Conservation (phyloP, 2,329 filamentous ascomycete species). For the Arthrobotrys entomopaga region DNA sequence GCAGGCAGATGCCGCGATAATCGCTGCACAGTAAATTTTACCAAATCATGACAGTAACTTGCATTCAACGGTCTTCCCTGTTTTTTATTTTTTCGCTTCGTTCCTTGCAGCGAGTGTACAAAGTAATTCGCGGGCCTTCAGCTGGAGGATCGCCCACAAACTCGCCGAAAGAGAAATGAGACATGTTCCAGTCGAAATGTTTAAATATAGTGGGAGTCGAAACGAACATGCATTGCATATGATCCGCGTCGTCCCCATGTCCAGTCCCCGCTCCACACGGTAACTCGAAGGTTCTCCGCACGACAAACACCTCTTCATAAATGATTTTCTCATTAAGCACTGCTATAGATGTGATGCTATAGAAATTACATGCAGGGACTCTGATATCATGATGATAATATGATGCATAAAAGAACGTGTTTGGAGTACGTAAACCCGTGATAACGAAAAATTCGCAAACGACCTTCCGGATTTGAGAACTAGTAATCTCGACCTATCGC, state of each 20-base stretch:
- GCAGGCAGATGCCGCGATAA: conserved; percentile 1
- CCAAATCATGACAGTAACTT: conserved; percentile 4
- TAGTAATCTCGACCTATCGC: neutral
- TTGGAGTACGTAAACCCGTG: conserved; percentile 15
- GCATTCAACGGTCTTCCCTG: conserved; percentile 3
- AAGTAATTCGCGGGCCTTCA: no score
- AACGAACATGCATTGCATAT: conserved; percentile 23
- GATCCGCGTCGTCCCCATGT: conserved; percentile 4
- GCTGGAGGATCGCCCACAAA: conserved; percentile 9
- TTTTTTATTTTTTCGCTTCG: neutral
- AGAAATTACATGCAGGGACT: conserved; percentile 12
- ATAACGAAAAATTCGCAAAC: conserved; percentile 1
- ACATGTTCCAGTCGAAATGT: neutral
- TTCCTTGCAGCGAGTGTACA: conserved; percentile 17
- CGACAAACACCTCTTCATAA: conserved; percentile 1
- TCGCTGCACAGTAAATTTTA: conserved; percentile 6
- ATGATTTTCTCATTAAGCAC: conserved; percentile 22
- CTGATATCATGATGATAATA: conserved; percentile 23
- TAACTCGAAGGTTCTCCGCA: conserved; percentile 1
- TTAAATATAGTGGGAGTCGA: conserved; percentile 27
- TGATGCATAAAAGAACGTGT: conserved; percentile 5
- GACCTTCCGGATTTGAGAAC: conserved; percentile 25
- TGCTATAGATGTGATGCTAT: conserved; percentile 4
- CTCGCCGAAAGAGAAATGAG: conserved; percentile 15
- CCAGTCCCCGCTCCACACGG: neutral